Base-by-base conservation (phyloP, 768 basidiomycete species). In the Gloeopeniophorella convolvens region DNA sequence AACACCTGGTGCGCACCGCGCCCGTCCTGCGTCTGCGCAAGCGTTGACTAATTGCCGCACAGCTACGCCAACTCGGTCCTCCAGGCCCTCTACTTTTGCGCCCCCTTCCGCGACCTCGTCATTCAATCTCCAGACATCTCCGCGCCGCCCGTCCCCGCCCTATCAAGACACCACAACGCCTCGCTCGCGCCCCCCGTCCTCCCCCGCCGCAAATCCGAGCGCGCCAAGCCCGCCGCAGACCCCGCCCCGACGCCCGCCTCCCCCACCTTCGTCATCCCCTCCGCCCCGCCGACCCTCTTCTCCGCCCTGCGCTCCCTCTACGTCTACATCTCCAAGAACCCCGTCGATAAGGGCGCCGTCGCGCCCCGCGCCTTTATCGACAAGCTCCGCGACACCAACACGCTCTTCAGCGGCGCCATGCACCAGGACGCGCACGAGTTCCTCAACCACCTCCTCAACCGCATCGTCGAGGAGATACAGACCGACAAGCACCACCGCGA, bases 361-460 rank as follows among this genome's bases (percentile, higher is more conserved):
- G 79, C 91, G 2, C 96, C 96, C 2, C 80, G 85, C 49, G 87
- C 87, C 20, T 89, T 99, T 67, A 85, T 99, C 64, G 84, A 91
- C 62, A 95, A 95, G 64, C 78, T 98, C 60, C 90, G 89, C 68
- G 83, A 92, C 62, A 75, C 90, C 60, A 98, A 98, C 66, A 90
- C 92, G 60, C 74, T 85, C 39, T 99, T 97, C 63, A 78, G 91
- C 41, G 83, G 83, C 31, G 85, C 88, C 13, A 86, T 88, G 78
- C 96, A 99, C 65, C 96, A 99, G 65, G 96, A 99, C 65, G 96
- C 96, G 3, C 96, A 98, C 68, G 96, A 99, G 68, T 98, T 99
- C 66, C 73, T 97, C 34, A 96, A 94, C 65, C 97, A 86, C 68
- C 70, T 97, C 23, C 71, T 99, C 47, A 99, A 99, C 67, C 83